Evolutionary conservation across 352 stramenopile species (phyloP), one percentile per base, ranked within the genome.

Genomic region (Phytophthora pluvialis): DNA sequence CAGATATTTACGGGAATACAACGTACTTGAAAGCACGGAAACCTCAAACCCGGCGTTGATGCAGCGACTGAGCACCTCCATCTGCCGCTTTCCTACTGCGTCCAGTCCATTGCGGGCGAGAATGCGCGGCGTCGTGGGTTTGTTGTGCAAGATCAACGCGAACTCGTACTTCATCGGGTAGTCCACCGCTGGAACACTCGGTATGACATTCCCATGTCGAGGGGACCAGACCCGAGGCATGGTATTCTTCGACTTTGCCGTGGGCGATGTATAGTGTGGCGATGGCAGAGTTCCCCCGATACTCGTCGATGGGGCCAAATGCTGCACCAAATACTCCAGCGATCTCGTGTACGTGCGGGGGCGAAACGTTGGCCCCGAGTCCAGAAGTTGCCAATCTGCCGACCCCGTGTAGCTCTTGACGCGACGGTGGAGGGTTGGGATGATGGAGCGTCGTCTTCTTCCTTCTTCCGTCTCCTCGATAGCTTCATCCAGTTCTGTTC

Each of bases 91-190:
- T 0, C 84, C 85, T 0, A 88, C 75, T 0, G 81, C 80, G 28
- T 94, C 87, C 1, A 95, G 70, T 18, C 87, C 87, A 26, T 91
- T 91, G 21, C 82, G 74, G 16, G 83, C 87, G 15, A 95, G 54
- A 55, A 91, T 89, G 6, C 85, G 80, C 3, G 84, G 80, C 10
- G 85, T 91, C 25, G 81, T 93, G 11, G 85, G 85, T 28, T 91
- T 93, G 59, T 95, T 93, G 69, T 91, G 84, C 35, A 95, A 62
- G 13, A 95, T 87, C 15, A 95, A 70, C 11, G 87, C 87, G 52
- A 94, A 95, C 54, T 95, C 85, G 63, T 94, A 95, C 67, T 88
- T 89, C 63, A 93, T 89, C 42, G 71, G 83, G 51, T 81, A 89
- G 50, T 90, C 84, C 4, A 73, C 60, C 3, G 77, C 59, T 3